These are phyloP conservation scores for Lepiota venenata DNA, from an alignment of 768 basidiomycete species.

Conservation along the genomic window DNA sequence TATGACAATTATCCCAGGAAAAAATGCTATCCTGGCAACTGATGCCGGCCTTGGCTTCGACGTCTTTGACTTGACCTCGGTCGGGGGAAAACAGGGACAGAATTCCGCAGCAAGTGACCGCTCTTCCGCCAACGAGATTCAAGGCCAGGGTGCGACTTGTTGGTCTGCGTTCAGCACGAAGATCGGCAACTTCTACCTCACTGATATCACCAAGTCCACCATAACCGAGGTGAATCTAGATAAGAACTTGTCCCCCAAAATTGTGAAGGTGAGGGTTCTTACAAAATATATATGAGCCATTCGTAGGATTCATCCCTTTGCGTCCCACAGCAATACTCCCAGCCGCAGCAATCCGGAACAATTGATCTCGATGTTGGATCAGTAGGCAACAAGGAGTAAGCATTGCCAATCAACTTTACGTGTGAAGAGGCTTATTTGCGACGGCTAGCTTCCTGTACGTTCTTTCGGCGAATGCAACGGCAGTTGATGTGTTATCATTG, in stretches of 20 bases:
- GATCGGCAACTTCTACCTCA: conserved; percentile 44
- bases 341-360: conserved; percentile 30
- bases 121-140: conserved; percentile 29
- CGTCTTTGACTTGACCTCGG: conserved; percentile 29
- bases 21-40: conserved; percentile 32
- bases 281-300: no score
- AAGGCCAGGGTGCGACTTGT: conserved; percentile 39
- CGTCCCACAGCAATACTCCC: conserved; percentile 33
- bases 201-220: conserved; percentile 35
- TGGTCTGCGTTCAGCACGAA: conserved; percentile 39
- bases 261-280: conserved; percentile 33
- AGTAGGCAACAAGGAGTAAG: conserved; percentile 34
- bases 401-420: not conserved
- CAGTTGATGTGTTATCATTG: conserved; percentile 24
- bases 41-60: conserved; percentile 38
- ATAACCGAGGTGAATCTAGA: conserved; percentile 46
- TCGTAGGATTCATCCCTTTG: not conserved
- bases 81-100: conserved; percentile 18
- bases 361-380: conserved; percentile 39
- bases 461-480: conserved; percentile 23
- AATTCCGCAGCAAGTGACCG: conserved; percentile 25
- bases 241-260: conserved; percentile 38
- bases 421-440: not conserved
- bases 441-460: conserved; percentile 24
- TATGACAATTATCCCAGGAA: conserved; percentile 37